Evolutionary conservation across 495 filamentous ascomycete species (phyloP), one percentile per base, ranked within the genome.

Genomic region (Rusavskia elegans): DNA sequence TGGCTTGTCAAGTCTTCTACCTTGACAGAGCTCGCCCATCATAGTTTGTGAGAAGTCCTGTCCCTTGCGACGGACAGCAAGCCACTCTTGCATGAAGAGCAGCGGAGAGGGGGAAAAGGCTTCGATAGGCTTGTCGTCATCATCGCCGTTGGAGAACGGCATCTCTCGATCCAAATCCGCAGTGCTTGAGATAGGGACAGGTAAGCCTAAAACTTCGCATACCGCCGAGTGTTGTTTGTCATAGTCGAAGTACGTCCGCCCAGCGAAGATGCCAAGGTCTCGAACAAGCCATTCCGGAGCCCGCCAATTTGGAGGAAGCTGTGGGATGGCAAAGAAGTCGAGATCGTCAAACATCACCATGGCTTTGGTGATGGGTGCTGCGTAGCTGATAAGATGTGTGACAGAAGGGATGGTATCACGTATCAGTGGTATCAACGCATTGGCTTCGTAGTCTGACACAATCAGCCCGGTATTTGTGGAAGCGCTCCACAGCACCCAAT

Each of bases 291-390:
- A 35, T 35, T 10, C 13, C 32, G 32, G 32, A 2, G 32, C 32
- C 2, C 2, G 6, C 32, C 32, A 35, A 14, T 35, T 10, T 3
- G 32, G 7, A 8, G 32, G 32, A 0, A 79, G 61, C 10, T 41
- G n/a, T 0, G 78, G 77, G 3, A 76, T 55, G 7, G 65, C 59
- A 55, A 74, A 74, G 58, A 69, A 77, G 6, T 55, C 36, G 0
- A 81, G 60, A 16, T 48, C 54, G 46, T 77, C 75, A 59, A 81
- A 78, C 19, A 64, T 59, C 0, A 74, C 55, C 78, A 81, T 81
- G 1, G 62, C 62, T 29, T 64, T 64, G 0, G 75, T 78, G 7
- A 77, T 65, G 0, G 75, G 76, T 5, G 76, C 69, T 0, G 75
- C 68, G 41, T 81, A 81, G 0, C 68, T 49, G 20, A 79, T 62